phyloP scores from a whole-genome alignment of 768 basidiomycete species.

The Psilocybe subaeruginosa region DNA sequence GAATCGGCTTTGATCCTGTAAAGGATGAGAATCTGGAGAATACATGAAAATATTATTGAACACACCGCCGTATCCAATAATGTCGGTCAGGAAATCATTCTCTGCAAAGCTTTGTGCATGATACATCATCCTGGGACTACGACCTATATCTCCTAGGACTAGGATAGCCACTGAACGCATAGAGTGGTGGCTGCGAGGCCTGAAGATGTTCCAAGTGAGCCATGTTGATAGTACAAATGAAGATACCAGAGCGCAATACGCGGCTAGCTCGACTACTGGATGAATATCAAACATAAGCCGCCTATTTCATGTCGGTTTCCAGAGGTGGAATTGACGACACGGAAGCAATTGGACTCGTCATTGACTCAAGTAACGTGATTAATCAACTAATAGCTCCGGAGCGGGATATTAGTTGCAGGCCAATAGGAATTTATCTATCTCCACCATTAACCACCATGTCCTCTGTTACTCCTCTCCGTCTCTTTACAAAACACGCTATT shows the following conservation, averaged over 20 bases:
- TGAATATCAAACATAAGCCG: not conserved
- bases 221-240: conserved; percentile 28
- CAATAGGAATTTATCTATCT: conserved; percentile 12
- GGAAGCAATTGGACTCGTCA: not conserved
- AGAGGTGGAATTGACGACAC: not conserved
- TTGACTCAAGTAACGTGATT: not conserved
- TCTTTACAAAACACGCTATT: conserved; percentile 17
- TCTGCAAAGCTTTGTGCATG: conserved; percentile 92
- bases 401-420: conserved; percentile 1
- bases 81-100: conserved; percentile 71
- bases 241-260: conserved; percentile 21
- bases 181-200: conserved; percentile 39
- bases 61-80: conserved; percentile 88
- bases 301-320: not conserved
- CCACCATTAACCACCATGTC: conserved; percentile 25
- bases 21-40: conserved; percentile 1
- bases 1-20: conserved; percentile 77
- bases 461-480: conserved; percentile 22
- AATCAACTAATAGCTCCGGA: not conserved
- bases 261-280: not conserved
- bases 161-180: conserved; percentile 82
- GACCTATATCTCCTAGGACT: conserved; percentile 94
- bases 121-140: conserved; percentile 99
- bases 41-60: not conserved
- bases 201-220: conserved; percentile 34